Percentiles rank a stretch among this genome's conserved stretches.
Conservation (phyloP, 768 basidiomycete genomes). For the Collybiopsis confluens region DNA sequence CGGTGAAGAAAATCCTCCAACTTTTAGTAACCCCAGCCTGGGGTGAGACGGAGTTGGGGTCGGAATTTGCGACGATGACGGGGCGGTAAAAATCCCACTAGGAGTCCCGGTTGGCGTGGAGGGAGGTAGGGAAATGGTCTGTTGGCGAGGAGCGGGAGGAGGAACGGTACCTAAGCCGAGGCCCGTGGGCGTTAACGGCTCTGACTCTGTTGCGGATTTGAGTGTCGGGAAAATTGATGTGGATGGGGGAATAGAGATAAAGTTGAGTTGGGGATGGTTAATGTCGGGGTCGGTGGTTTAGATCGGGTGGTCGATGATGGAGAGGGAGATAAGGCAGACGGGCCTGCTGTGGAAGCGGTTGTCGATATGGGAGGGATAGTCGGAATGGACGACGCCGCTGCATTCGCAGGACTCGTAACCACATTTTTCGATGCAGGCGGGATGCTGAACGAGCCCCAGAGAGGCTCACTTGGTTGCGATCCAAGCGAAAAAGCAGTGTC, state of each 20-base stretch:
- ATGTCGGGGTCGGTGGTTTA: conserved; percentile 11
- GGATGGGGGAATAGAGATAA: conserved; percentile 19
- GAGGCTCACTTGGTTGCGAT: too few species aligned
- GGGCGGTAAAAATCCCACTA: background rate
- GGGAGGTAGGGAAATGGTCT: conserved; percentile 46
- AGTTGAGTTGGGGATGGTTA: conserved; percentile 14
- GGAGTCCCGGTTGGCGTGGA: conserved; percentile 32
- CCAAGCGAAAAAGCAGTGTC: too few species aligned
- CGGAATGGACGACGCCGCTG: background rate
- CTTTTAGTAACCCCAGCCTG: background rate
- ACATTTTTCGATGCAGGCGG: too few species aligned
- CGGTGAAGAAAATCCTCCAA: background rate
- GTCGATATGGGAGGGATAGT: background rate
- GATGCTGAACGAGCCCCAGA: too few species aligned
- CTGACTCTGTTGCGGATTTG: too few species aligned
- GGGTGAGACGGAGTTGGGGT: background rate
- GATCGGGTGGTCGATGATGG: conserved; percentile 6
- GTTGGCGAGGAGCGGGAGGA: conserved; percentile 33
- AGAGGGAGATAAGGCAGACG: conserved; percentile 11
- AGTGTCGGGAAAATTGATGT: background rate
- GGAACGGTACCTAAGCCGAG: conserved; percentile 18
- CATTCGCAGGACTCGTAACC: too few species aligned
- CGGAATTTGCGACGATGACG: background rate
- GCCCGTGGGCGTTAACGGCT: background rate
- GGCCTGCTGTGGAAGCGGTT: background rate